These are phyloP conservation scores for Lavandula angustifolia DNA, from an alignment of 257 asterid species.

Conservation along the genomic window DNA sequence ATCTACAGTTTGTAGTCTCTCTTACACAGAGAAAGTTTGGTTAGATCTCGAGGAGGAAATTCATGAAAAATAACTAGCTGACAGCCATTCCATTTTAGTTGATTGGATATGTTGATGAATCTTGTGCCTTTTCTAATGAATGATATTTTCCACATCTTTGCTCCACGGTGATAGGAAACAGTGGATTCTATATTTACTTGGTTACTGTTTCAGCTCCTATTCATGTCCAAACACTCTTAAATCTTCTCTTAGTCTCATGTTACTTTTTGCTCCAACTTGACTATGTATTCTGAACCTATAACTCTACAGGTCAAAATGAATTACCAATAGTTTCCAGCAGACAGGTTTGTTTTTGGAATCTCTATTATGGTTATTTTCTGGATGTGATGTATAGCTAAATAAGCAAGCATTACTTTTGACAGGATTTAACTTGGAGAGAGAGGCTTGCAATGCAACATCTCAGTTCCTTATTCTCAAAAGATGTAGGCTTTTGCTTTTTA, in stretches of 20 bases:
- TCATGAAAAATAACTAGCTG: conserved; percentile 5
- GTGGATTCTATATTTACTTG: conserved; percentile 14
- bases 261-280: conserved; percentile 3
- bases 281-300: conserved; percentile 3
- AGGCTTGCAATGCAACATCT: conserved; percentile 63
- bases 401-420: conserved; percentile 28
- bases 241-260: conserved; percentile 6
- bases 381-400: conserved; percentile 28
- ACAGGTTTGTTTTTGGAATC: conserved; percentile 50
- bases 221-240: conserved; percentile 3
- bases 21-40: neutral
- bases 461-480: conserved; percentile 61
- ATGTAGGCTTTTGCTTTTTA: conserved; percentile 44
- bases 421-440: conserved; percentile 78
- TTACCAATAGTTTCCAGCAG: conserved; percentile 35
- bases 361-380: conserved; percentile 17
- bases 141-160: conserved; percentile 18
- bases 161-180: conserved; percentile 18
- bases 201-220: neutral
- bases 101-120: conserved; percentile 1
- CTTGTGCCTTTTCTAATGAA: conserved; percentile 21
- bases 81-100: conserved; percentile 9
- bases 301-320: conserved; percentile 54
- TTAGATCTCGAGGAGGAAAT: neutral
- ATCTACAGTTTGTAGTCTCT: neutral